A percentile compares a stretch with the other conserved stretches of the same genome.
These are phyloP conservation scores for Colletotrichum liaoningense DNA, from an alignment of 2,329 filamentous ascomycete species.

Conservation along the genomic window DNA sequence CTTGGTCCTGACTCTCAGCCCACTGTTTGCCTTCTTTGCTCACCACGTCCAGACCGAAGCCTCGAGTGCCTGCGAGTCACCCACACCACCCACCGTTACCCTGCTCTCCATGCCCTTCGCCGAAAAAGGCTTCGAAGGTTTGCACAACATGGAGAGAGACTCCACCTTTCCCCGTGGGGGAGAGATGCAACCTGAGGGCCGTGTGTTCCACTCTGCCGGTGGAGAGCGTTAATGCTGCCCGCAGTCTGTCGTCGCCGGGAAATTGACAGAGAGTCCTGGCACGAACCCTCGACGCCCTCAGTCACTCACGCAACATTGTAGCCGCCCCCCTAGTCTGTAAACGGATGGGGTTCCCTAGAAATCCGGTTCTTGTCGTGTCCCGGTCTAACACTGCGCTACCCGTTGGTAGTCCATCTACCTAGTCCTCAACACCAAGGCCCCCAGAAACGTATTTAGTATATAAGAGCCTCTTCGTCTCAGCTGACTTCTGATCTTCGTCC, in stretches of 20 bases:
- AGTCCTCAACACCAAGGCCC: slow-evolving; percentile 5
- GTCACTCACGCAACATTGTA: not conserved
- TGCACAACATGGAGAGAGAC: not conserved
- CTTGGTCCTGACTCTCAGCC: not conserved
- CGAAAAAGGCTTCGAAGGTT: not conserved
- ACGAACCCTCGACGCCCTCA: slow-evolving; percentile 7
- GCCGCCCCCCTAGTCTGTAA: slow-evolving; percentile 8
- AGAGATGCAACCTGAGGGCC: not conserved
- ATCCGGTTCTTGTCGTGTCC: slow-evolving; percentile 21
- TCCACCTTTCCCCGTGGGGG: not conserved
- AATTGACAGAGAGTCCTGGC: not conserved
- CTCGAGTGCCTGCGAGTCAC: not conserved
- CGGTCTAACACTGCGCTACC: not conserved
- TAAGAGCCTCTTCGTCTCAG: slow-evolving; percentile 2
- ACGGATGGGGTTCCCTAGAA: slow-evolving; percentile 21
- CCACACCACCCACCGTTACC: not conserved
- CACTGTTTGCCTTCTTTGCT: slow-evolving; percentile 18
- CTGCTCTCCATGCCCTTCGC: not conserved
- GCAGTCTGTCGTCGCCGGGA: slow-evolving; percentile 1
- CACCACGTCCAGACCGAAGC: slow-evolving; percentile 14
- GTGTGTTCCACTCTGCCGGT: not conserved
- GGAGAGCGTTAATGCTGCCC: not conserved
- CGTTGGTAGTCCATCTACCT: not conserved
- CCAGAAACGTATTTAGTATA: slow-evolving; percentile 4
- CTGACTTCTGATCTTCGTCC: slow-evolving; percentile 8